Percentiles rank a stretch among this genome's conserved stretches.
These are phyloP conservation scores for Tillandsia fasciculata DNA, from an alignment of 176 grass and related monocot species.

Conservation along the genomic window DNA sequence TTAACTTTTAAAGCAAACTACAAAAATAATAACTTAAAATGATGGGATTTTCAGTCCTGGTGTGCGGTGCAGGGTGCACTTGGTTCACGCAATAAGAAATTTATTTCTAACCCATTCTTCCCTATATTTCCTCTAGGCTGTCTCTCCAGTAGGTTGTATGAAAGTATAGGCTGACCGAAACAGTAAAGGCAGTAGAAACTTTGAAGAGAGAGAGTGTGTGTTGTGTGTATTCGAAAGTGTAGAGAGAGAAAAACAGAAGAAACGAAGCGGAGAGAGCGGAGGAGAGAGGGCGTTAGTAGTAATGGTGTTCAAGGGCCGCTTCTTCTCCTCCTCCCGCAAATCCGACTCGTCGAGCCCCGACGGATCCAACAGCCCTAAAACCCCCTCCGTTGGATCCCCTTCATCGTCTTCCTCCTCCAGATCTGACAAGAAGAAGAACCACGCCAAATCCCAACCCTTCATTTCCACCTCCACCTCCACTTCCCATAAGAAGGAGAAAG, in stretches of 20 bases:
- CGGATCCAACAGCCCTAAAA: slow-evolving; percentile 87
- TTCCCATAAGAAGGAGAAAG: background rate
- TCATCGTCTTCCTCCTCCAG: slow-evolving; percentile 18
- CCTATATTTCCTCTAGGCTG: too few species aligned
- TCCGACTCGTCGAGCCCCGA: slow-evolving; percentile 73
- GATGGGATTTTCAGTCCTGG: too few species aligned
- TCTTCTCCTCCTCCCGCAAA: slow-evolving; percentile 84
- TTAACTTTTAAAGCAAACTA: too few species aligned
- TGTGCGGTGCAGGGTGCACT: too few species aligned
- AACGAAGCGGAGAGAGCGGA: background rate
- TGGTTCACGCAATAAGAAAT: too few species aligned
- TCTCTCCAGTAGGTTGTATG: too few species aligned
- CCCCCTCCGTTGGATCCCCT: slow-evolving; percentile 67
- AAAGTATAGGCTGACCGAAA: too few species aligned
- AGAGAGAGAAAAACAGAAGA: background rate
- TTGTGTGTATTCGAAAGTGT: background rate
- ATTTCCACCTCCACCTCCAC: background rate
- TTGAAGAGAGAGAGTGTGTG: background rate
- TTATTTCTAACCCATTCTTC: too few species aligned
- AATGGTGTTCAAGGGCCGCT: slow-evolving; percentile 96
- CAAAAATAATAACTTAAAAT: too few species aligned
- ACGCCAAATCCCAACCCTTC: background rate
- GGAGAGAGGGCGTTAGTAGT: background rate
- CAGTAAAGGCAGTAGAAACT: too few species aligned
- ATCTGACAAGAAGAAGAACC: slow-evolving; percentile 5